Evolutionary conservation across 305 asterid genomes (phyloP).

Genomic region (Fraxinus ornus): DNA sequence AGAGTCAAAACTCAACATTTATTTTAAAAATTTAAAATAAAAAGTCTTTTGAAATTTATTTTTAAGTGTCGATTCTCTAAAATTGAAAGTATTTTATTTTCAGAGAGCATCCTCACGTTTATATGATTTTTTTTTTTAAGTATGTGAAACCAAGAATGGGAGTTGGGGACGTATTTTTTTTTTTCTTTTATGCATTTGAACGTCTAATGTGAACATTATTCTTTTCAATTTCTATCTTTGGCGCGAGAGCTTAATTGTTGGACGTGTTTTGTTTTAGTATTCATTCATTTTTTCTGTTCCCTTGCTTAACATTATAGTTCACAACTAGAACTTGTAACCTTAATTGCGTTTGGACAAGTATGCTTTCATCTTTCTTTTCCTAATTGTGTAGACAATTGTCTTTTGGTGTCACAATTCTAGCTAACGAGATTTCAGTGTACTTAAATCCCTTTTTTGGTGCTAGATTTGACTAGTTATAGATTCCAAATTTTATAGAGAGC

Average conservation of each 20-base stretch:
- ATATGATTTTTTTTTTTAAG: neutral
- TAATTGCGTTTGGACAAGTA: neutral
- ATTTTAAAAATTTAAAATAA: too few species aligned
- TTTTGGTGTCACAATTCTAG: neutral
- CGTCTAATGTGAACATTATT: neutral
- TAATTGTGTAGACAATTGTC: neutral
- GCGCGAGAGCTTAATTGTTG: neutral
- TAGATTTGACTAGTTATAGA: neutral
- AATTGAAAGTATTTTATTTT: too few species aligned
- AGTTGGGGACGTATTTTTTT: neutral
- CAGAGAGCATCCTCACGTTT: too few species aligned
- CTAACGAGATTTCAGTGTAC: neutral
- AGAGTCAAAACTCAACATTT: neutral
- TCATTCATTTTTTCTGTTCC: neutral
- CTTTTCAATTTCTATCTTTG: neutral
- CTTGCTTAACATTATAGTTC: neutral
- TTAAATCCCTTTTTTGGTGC: neutral
- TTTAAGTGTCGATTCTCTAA: too few species aligned
- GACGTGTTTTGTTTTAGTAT: neutral
- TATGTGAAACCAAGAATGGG: too few species aligned
- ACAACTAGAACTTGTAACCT: neutral
- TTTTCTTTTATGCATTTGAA: neutral
- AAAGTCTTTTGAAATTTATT: neutral
- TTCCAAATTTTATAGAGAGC: neutral
- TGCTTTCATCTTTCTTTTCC: neutral